Base-by-base conservation (phyloP, 1,284 basidiomycete species). In the Mycena sp. region DNA sequence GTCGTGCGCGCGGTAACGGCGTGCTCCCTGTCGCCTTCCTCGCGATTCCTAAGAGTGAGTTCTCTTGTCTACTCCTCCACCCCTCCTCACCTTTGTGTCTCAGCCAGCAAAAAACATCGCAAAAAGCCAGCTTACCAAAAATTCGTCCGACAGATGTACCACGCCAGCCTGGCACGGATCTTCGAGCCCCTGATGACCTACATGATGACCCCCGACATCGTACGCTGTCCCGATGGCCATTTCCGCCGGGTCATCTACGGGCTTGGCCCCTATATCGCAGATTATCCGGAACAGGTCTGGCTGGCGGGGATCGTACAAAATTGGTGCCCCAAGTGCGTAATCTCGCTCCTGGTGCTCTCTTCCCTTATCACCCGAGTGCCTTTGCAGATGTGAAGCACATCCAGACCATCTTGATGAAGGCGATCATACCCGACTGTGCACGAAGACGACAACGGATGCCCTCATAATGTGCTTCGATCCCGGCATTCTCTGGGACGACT, bases 31-130 rank as follows among this genome's bases (percentile, higher is more conserved):
- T n/a, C n/a, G n/a, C n/a, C n/a, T n/a, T n/a, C n/a, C n/a, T n/a
- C n/a, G n/a, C 77, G 0, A 76, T 75, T 43, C 75, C 74, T 5
- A 78, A 78, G 67, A 69, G 75, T 78, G 64, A 14, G 68, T 68
- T 19, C 45, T 23, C 21, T 16, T n/a, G 17, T 43, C 16, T 43
- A n/a, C 23, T 32, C 23, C 46, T 49, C 29, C 19, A 17, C 29
- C 25, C 16, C 25, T 9, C 17, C 46, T 32, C 29, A 26, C 23
- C 46, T n/a, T n/a, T n/a, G 12, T 28, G 16, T 49, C 16, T 28
- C 29, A 49, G 46, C 46, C 11, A 32, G 29, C 46, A 26, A 32
- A 17, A 32, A 49, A 28, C 46, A 49, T 32, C 25, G 29, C 23
- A 28, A 26, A 16, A 14, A 17, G 12, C 46, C 51, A 17, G 26